phyloP scores from a whole-genome alignment of 257 asterid genomes.

The Catharanthus roseus region DNA sequence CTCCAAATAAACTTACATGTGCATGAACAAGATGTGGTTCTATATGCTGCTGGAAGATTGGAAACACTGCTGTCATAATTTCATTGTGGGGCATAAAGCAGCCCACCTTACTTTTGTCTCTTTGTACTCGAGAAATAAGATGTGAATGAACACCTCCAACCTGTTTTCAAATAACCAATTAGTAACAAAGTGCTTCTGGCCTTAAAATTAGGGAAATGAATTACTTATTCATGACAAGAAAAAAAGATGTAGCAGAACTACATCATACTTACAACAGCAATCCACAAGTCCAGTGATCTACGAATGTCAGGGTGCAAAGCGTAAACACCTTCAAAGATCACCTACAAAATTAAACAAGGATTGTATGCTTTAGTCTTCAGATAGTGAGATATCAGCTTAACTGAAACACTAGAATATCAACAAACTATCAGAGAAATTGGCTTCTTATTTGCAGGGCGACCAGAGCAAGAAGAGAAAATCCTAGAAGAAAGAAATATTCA shows the following conservation, averaged over 20 bases:
- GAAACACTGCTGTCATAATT: conserved; percentile 91
- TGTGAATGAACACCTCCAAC: conserved; percentile 99
- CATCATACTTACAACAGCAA: conserved; percentile 88
- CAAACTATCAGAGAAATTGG: not conserved
- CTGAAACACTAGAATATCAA: not conserved
- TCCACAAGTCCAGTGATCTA: conserved; percentile 86
- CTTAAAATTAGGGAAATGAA: conserved; percentile 17
- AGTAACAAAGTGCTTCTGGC: conserved; percentile 9
- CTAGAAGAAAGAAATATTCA: not conserved
- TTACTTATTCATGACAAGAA: not conserved
- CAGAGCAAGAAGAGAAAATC: not conserved
- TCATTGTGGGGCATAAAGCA: conserved; percentile 89
- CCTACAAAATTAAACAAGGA: conserved; percentile 40
- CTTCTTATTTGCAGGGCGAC: not conserved
- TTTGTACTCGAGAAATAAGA: conserved; percentile 94
- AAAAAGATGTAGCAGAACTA: not conserved
- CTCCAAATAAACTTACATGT: conserved; percentile 59
- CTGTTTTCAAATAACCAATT: conserved; percentile 42
- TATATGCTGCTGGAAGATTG: conserved; percentile 97
- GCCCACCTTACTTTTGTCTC: conserved; percentile 92
- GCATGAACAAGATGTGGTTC: conserved; percentile 99
- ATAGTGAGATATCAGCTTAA: conserved; percentile 3
- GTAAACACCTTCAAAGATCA: conserved; percentile 95
- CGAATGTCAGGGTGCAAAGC: conserved; percentile 97
- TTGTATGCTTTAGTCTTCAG: not conserved